Evolutionary conservation across 2,329 filamentous ascomycete species (phyloP), one percentile per base, ranked within the genome.

Genomic region (Kalmusia sp.): DNA sequence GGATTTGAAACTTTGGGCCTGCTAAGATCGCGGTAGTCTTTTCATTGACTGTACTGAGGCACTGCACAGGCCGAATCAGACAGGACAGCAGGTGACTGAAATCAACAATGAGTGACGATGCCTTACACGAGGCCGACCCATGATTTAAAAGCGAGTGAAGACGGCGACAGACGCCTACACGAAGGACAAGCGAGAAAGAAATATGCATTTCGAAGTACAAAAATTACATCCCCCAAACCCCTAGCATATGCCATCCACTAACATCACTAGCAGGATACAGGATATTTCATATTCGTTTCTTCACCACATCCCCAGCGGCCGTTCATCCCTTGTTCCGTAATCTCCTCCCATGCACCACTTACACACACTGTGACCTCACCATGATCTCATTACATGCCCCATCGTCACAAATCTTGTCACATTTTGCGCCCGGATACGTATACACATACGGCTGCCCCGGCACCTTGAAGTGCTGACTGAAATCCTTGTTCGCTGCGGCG

Each of bases 381-480:
- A 63, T n/a, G 2, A 71, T 63, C 35, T 65, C 67, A 3, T 51
- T 44, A 48, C 67, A 71, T 11, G 46, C 37, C 25, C 44, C 28
- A 40, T 68, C 65, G 15, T 41, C 49, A 44, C 68, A 71, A 3
- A 52, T 55, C 45, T 60, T 61, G 40, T 66, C 58, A 54, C 68
- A 70, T 19, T 47, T 52, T 28, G 56, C 54, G 3, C 60, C 59
- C 11, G 54, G 53, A 14, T 51, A 54, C 21, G 60, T 59, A 50
- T 65, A 68, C 9, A 71, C 67, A 33, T 64, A 69, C 49, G 62
- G 64, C 49, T 61, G 59, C 2, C 59, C 63, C 14, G 56, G 47
- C 7, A 66, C 56, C 35, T 62, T 59, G 51, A 68, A 67, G 58
- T 70, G 66, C 55, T 62, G 62, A 37, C 49, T 57, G 49, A 68